Conservation (phyloP, 805 yeast species). For the Metschnikowia lachancei region DNA sequence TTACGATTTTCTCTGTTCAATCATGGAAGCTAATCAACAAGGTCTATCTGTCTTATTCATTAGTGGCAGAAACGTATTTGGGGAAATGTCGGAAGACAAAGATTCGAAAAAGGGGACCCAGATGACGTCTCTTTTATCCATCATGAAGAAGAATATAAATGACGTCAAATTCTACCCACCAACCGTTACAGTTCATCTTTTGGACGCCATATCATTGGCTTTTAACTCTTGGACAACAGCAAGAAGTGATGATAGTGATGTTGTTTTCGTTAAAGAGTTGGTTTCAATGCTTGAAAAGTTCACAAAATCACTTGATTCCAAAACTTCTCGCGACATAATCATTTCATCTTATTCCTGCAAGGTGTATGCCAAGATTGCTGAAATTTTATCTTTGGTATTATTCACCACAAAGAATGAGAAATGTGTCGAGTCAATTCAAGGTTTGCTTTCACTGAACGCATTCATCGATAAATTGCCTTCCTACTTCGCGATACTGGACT, state of each 20-base stretch:
- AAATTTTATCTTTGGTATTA: conserved; percentile 68
- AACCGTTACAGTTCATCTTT: conserved; percentile 60
- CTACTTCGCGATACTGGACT: conserved; percentile 45
- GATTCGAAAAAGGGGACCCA: conserved; percentile 18
- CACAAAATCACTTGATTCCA: conserved; percentile 12
- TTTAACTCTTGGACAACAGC: conserved; percentile 75
- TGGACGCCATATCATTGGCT: conserved; percentile 72
- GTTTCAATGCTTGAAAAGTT: conserved; percentile 22
- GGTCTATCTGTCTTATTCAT: conserved; percentile 71
- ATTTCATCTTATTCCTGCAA: conserved; percentile 50
- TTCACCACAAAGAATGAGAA: conserved; percentile 52
- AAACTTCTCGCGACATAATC: conserved; percentile 3
- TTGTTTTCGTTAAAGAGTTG: conserved; percentile 44
- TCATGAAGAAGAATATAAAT: conserved; percentile 54
- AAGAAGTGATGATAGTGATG: conserved; percentile 50
- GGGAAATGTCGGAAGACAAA: conserved; percentile 25
- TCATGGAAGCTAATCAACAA: conserved; percentile 70
- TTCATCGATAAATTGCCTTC: conserved; percentile 31
- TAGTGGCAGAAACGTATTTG: conserved; percentile 54
- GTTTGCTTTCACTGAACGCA: conserved; percentile 37
- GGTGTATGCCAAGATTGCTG: conserved; percentile 65
- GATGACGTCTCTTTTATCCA: conserved; percentile 45
- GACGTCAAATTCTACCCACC: conserved; percentile 56
- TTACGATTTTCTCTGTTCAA: conserved; percentile 63
- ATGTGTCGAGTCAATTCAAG: conserved; percentile 42